A percentile compares a stretch with the other conserved stretches of the same genome.
Conservation (phyloP, 148 eudicot species). For the Bassia scoparia region DNA sequence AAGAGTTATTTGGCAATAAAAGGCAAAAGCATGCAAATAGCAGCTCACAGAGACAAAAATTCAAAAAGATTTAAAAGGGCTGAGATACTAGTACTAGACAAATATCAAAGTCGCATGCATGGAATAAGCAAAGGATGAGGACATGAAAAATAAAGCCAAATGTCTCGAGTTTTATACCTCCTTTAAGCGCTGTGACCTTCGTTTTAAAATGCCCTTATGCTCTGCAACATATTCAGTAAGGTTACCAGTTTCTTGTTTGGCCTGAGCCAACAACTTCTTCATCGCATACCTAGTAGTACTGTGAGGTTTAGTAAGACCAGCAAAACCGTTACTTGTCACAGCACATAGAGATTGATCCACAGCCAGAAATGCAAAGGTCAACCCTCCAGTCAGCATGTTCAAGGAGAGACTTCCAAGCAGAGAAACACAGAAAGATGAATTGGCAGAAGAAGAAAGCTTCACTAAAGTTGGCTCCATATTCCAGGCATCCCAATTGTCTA, state of each 20-base stretch:
- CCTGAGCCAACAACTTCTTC: conserved; percentile 74
- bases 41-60: no score
- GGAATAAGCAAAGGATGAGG: neutral
- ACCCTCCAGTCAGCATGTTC: conserved; percentile 84
- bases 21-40: no score
- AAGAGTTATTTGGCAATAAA: no score
- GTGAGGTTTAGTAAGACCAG: conserved; percentile 81
- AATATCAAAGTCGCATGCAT: neutral
- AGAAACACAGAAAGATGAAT: conserved; percentile 57
- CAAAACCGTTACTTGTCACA: conserved; percentile 57
- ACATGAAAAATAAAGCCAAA: neutral
- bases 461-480: conserved; percentile 55
- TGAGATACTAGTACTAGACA: no score
- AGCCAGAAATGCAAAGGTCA: conserved; percentile 72
- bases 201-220: conserved; percentile 51
- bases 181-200: conserved; percentile 56
- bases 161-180: conserved; percentile 48
- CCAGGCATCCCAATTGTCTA: conserved; percentile 53
- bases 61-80: no score
- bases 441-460: conserved; percentile 40
- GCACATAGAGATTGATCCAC: conserved; percentile 57
- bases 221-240: conserved; percentile 43
- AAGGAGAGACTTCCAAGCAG: conserved; percentile 77
- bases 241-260: conserved; percentile 47
- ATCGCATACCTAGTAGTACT: conserved; percentile 69